Evolutionary conservation across 2,329 filamentous ascomycete species (phyloP), one percentile per base, ranked within the genome.

Genomic region (Ascochyta viciae-villosae): DNA sequence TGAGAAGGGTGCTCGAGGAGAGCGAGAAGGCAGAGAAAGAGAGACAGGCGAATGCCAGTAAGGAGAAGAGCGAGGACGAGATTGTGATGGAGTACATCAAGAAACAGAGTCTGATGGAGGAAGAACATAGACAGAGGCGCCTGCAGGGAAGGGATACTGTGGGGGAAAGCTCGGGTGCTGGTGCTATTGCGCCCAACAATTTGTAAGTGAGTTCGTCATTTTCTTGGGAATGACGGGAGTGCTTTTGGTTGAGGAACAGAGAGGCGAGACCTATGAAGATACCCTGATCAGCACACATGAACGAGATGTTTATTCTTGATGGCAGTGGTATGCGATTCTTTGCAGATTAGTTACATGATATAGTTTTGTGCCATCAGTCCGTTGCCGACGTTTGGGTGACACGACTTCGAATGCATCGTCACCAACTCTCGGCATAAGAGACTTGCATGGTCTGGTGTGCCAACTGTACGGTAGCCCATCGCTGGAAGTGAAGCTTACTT

Each of bases 31-130:
- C 58, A 1, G 70, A 70, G 44, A 62, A 70, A 12, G 74, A 75
- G 65, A 74, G 54, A 78, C 83, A 24, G 75, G 80, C 42, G 74
- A 59, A 69, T 56, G 57, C 68, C 57, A 71, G 66, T 72, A 74
- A 72, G 71, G 55, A 81, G 75, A 74, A 44, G 68, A 85, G 81
- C 0, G 89, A 92, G 68, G 89, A 92, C 70, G 84, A 90, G 53
- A 85, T 89, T 57, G 84, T 92, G n/a, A 74, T 92, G 71, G 88
- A 90, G 65, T 91, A 90, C 69, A 82, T 91, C 42, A 90, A 88
- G 80, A 89, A 86, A 77, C 88, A 92, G 76, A 91, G 88, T 70
- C 70, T 91, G 23, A 80, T 84, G 1, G 90, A 93, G 74, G 86
- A 61, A 68, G 38, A 67, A 53, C 50, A 60, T 56, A 51, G 60